Evolutionary conservation across 2,329 filamentous ascomycete species (phyloP).

Genomic region (Fusarium sp.): DNA sequence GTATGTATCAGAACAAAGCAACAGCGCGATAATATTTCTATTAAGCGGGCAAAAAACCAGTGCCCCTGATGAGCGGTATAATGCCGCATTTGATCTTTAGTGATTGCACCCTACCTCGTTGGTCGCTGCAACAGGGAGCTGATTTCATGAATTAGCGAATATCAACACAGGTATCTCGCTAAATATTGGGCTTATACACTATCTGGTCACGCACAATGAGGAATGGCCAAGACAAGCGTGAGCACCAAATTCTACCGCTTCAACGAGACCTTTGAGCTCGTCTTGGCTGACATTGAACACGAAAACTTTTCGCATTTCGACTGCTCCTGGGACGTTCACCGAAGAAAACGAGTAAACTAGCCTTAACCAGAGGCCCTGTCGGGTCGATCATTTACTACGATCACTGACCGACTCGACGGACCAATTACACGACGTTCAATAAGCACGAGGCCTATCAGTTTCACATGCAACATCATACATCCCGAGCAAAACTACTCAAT

Average conservation of each 20-base stretch:
- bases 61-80: neutral
- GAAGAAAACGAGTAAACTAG: neutral
- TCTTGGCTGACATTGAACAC: neutral
- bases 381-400: neutral
- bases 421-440: neutral
- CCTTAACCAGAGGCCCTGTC: neutral
- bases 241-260: neutral
- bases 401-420: neutral
- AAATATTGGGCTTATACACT: neutral
- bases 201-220: neutral
- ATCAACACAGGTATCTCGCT: neutral
- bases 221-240: neutral
- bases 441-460: neutral
- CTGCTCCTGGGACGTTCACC: neutral
- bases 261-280: neutral
- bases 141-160: neutral
- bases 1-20: neutral
- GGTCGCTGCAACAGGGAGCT: neutral
- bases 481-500: neutral
- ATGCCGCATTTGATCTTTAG: neutral
- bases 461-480: neutral
- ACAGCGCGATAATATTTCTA: neutral
- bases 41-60: neutral
- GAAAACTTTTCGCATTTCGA: neutral
- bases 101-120: neutral